These are phyloP conservation scores for Septoria linicola DNA, from an alignment of 2,329 filamentous ascomycete species.

Conservation along the genomic window DNA sequence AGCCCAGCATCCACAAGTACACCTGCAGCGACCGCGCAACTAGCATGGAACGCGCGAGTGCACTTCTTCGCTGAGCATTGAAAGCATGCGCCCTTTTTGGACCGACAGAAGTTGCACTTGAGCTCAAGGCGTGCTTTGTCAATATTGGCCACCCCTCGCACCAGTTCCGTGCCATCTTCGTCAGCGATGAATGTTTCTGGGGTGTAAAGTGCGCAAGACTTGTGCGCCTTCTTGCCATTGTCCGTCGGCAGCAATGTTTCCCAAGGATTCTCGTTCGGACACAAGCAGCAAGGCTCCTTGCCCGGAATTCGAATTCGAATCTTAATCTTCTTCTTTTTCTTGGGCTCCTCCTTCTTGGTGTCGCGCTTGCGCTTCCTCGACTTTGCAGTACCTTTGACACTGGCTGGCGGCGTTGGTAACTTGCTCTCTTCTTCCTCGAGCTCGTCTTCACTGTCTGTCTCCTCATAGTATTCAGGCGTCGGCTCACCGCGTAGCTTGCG, in stretches of 20 bases:
- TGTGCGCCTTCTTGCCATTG: conserved; percentile 82
- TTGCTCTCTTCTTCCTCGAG: conserved; percentile 56
- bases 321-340: conserved; percentile 73
- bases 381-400: conserved; percentile 63
- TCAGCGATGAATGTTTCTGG: conserved; percentile 85
- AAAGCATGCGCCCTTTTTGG: conserved; percentile 92
- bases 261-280: conserved; percentile 82
- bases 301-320: conserved; percentile 69
- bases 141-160: conserved; percentile 77
- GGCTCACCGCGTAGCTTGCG: conserved; percentile 85
- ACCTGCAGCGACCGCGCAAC: conserved; percentile 86
- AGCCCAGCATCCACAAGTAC: conserved; percentile 87
- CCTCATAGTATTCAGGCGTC: conserved; percentile 76
- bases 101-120: conserved; percentile 92
- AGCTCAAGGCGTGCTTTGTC: conserved; percentile 84
- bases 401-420: conserved; percentile 75
- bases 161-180: conserved; percentile 65
- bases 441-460: conserved; percentile 69
- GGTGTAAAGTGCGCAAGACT: conserved; percentile 84
- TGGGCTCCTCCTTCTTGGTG: conserved; percentile 51
- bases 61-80: conserved; percentile 96
- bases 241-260: conserved; percentile 84
- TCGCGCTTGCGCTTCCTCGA: conserved; percentile 68
- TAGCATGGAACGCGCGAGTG: conserved; percentile 88
- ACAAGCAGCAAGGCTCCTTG: conserved; percentile 83